These are phyloP conservation scores for Helianthus annuus DNA, from an alignment of 129 eudicot genomes.

Conservation along the genomic window HanXRQr2.0-SUNRISE NC_035443.2:22025825-22026324, in stretches of 20 bases:
- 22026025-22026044: conserved; percentile 86
- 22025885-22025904: conserved; percentile 94
- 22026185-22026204: conserved; percentile 98
- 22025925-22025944: conserved; percentile 79
- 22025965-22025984: conserved; percentile 92
- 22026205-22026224: conserved; percentile 99
- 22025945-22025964: conserved; percentile 92
- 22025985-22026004: conserved; percentile 94
- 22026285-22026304: conserved; percentile 99
- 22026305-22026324: conserved; percentile 94
- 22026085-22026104: conserved; percentile 95
- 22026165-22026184: conserved; percentile 94
- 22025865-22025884: conserved; percentile 96
- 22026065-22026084: conserved; percentile 97
- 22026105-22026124: conserved; percentile 95
- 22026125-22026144: conserved; percentile 95
- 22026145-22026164: conserved; percentile 82
- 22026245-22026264: conserved; percentile 90
- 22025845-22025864: conserved; percentile 98
- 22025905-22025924: conserved; percentile 98
- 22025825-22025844: conserved; percentile 89
- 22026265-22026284: conserved; percentile 95
- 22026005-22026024: conserved; percentile 90
- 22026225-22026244: conserved; percentile 95
- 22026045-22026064: conserved; percentile 99